Conservation (phyloP, 140 eudicot genomes). For the Bidens hawaiensis region DNA sequence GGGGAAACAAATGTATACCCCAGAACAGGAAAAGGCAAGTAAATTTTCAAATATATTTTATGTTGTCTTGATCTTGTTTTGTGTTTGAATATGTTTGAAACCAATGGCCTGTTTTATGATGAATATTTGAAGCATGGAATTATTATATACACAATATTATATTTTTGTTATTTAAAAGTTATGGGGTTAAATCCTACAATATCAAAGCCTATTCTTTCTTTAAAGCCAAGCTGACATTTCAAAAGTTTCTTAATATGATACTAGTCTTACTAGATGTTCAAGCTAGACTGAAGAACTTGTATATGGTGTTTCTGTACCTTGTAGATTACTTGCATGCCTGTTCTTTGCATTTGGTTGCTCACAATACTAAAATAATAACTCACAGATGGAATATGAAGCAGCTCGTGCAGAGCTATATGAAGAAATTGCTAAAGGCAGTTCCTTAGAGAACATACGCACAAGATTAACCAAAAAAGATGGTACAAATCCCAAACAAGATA, state of each 20-base stretch:
- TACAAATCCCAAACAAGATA: conserved; percentile 29
- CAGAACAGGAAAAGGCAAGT: conserved; percentile 92
- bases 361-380: conserved; percentile 10
- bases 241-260: not conserved
- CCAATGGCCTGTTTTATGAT: not conserved
- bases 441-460: conserved; percentile 56
- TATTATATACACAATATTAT: not conserved
- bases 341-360: conserved; percentile 2
- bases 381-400: conserved; percentile 85
- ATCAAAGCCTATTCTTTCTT: not conserved
- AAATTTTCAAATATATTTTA: not conserved
- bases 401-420: conserved; percentile 81
- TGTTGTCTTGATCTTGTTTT: conserved; percentile 7
- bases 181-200: conserved; percentile 4
- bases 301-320: not conserved
- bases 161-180: conserved; percentile 1
- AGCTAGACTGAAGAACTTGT: not conserved
- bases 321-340: conserved; percentile 6
- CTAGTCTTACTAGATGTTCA: not conserved
- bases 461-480: conserved; percentile 55
- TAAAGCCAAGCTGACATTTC: not conserved
- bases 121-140: not conserved
- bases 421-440: conserved; percentile 69
- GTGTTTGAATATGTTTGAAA: conserved; percentile 13
- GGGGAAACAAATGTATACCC: conserved; percentile 91